Evolutionary conservation across 2,329 filamentous ascomycete species (phyloP), one percentile per base, ranked within the genome.

Genomic region (Neoascochyta sp.): DNA sequence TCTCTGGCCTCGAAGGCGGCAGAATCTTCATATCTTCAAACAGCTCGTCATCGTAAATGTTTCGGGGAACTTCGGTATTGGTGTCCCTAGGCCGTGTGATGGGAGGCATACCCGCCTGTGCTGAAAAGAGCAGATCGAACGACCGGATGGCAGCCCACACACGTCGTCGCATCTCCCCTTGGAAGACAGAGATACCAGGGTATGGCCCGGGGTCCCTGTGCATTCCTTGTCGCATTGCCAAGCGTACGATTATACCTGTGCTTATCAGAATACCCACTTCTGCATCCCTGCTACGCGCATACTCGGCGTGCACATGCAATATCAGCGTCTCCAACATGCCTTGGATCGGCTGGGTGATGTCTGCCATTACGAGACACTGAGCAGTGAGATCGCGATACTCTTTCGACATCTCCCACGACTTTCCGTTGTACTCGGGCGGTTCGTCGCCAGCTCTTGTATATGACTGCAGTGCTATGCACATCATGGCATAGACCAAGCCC

Each of bases 1-100:
- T 78, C 17, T 68, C 69, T 0, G 84, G 80, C 34, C 83, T 69
- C 0, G 82, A 77, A 2, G 76, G 73, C 1, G 86, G 86, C 7
- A 90, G 61, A 6, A 72, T 65, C 43, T 80, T 82, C 41, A 78
- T 82, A 13, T 77, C 74, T 3, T 82, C 80, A 25, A 80, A 74
- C 21, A 92, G 80, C 45, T 90, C 86, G 41, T 89, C 83, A 46
- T 92, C 86, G 54, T 85, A 86, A 10, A 90, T 74, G 51, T 90
- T 92, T 34, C 80, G 76, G 1, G 86, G 86, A 5, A 86, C 65
- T 46, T 82, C 74, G 0, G 84, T 82, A 50, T 92, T 86, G 32
- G 80, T 87, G 52, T 88, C 81, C 26, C 82, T 73, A 9, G 82
- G 74, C 41, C 83, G 76, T 15, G 89, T 80, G 73, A 89, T 87